Percentiles rank a stretch among this genome's conserved stretches.
Conservation (phyloP, 495 filamentous ascomycete species). For the Alectoria sarmentosa region DNA sequence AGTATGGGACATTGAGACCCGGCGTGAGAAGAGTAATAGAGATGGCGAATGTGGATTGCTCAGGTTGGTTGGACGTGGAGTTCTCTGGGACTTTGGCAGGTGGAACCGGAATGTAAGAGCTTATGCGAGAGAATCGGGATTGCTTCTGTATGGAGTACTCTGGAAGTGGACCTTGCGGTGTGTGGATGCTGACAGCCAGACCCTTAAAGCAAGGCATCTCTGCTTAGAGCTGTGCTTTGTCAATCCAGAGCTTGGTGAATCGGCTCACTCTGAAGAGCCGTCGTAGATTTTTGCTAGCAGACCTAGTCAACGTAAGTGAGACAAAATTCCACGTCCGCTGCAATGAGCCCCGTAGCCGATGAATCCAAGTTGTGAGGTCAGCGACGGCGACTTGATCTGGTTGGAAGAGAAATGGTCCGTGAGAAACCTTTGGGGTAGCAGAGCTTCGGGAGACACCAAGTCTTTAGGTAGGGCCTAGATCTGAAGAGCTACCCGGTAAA, state of each 20-base stretch:
- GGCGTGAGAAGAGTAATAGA: constrained; percentile 93
- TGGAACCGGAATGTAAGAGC: constrained; percentile 92
- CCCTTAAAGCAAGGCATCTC: constrained; percentile 96
- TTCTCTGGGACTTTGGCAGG: constrained; percentile 68
- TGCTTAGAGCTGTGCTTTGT: neutral
- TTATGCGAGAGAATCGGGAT: constrained; percentile 82
- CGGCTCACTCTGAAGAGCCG: neutral
- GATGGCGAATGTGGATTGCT: constrained; percentile 90
- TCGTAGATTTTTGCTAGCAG: neutral
- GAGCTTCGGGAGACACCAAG: neutral
- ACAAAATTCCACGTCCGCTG: neutral
- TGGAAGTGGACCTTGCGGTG: constrained; percentile 76
- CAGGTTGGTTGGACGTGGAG: constrained; percentile 61
- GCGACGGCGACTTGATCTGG: neutral
- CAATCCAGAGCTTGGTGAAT: neutral
- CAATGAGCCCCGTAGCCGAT: neutral
- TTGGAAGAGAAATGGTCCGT: neutral
- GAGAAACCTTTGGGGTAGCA: neutral
- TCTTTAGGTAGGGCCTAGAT: neutral
- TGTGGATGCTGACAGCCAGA: constrained; percentile 93
- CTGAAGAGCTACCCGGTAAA: neutral
- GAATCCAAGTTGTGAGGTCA: neutral
- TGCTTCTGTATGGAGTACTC: constrained; percentile 96
- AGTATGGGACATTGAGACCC: constrained; percentile 82
- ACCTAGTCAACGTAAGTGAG: neutral